These are phyloP conservation scores for Psilocybe tampanensis DNA, from an alignment of 768 basidiomycete genomes.

Conservation along the genomic window DNA sequence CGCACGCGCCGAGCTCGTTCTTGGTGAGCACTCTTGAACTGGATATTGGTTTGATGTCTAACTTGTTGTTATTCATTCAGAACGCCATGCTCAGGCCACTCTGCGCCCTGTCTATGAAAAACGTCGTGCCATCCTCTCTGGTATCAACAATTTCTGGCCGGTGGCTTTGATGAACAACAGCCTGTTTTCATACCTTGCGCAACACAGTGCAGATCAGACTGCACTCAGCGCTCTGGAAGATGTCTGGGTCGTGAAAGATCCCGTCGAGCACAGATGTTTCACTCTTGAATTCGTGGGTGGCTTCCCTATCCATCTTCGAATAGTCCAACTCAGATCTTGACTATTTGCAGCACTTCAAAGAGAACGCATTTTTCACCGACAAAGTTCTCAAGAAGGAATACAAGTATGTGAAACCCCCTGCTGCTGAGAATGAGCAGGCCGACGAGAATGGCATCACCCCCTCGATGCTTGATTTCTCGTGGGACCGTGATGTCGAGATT, in stretches of 20 bases:
- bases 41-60: constrained; percentile 1
- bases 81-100: constrained; percentile 61
- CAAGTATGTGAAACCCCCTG: constrained; percentile 63
- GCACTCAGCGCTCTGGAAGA: constrained; percentile 87
- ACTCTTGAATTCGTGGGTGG: constrained; percentile 85
- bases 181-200: constrained; percentile 62
- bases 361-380: constrained; percentile 84
- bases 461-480: constrained; percentile 79
- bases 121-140: constrained; percentile 66
- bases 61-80: constrained; percentile 35
- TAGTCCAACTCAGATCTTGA: background rate
- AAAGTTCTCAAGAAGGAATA: constrained; percentile 80
- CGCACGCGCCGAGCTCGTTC: constrained; percentile 67
- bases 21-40: constrained; percentile 52
- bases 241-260: constrained; percentile 78
- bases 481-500: constrained; percentile 72
- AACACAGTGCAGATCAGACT: constrained; percentile 76
- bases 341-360: constrained; percentile 69
- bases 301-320: background rate
- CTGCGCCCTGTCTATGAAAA: constrained; percentile 67
- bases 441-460: constrained; percentile 78
- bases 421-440: constrained; percentile 54
- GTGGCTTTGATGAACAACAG: constrained; percentile 77
- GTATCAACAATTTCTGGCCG: constrained; percentile 84
- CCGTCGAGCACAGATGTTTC: constrained; percentile 76